Base-by-base conservation (phyloP, 306 rosid species). In the Gillenia trifoliata region DNA sequence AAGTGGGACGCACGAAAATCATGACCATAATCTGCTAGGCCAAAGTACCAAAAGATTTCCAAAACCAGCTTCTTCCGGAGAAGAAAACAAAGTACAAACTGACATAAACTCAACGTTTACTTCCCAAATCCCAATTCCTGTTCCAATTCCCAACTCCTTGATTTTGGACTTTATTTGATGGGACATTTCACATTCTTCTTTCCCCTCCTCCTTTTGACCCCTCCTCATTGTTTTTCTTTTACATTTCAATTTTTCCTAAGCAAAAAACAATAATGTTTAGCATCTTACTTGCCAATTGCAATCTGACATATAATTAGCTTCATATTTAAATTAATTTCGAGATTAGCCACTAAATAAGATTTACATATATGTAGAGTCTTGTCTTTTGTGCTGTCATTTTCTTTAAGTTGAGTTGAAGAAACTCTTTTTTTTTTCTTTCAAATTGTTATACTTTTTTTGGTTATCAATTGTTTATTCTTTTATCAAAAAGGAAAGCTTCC, bases 81-180 rank as follows among this genome's bases (percentile, higher is more conserved):
- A 77, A 74, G 79, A 71, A 79, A 81, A 83, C 85, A 79, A 85
- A 67, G 77, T 63, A 75, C 66, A 85, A 84, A 60, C 77, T 68
- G 85, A 83, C 82, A 75, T 1, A 80, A 81, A 1, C 60, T 20
- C 68, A 3, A 12, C 43, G 17, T 20, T 33, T 45, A 0, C 19
- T 4, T 45, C 50, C 5, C 50, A 4, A 4, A 43, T 29, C 11
- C 40, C 40, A 61, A 6, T 12, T 16, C 16, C 16, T 0, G 1
- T 29, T 8, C 13, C 40, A 61, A 16, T 28, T 26, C 5, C 65
- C 65, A 28, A 61, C 7, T 8, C 2, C 9, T 11, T 0, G 0
- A 0, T 0, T 33, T 20, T 64, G 13, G 17, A 9, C 15, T 15
- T 17, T 29, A 19, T 20, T 16, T 12, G 23, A 54, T 15, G 23